Evolutionary conservation across 441 rosid species (phyloP).

Genomic region (Mallotus japonicus): DNA sequence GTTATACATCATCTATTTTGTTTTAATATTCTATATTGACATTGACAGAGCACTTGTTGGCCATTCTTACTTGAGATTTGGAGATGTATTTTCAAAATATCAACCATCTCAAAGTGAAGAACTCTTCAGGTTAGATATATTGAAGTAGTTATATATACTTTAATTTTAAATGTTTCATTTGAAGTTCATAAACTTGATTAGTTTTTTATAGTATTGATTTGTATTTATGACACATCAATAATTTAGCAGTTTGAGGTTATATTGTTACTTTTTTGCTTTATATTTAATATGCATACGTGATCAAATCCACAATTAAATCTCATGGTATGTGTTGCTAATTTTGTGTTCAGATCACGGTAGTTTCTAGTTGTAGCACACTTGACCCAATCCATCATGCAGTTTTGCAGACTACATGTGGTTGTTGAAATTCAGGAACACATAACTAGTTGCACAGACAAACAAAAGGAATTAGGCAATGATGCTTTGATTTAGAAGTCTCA

Average conservation of each 20-base stretch:
- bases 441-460: not conserved
- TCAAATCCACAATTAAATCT: not conserved
- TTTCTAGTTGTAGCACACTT: not conserved
- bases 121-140: slow-evolving; percentile 60
- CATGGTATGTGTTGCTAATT: not conserved
- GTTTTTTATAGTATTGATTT: not conserved
- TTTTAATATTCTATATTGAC: slow-evolving; percentile 16
- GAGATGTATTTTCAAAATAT: slow-evolving; percentile 90
- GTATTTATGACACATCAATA: not conserved
- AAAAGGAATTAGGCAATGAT: not conserved
- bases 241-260: not conserved
- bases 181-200: not conserved
- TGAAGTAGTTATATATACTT: slow-evolving; percentile 7
- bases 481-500: not conserved
- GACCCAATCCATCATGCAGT: not conserved
- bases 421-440: not conserved
- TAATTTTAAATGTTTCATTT: not conserved
- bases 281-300: not conserved
- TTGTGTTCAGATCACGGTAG: not conserved
- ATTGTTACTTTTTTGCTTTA: not conserved
- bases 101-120: slow-evolving; percentile 77
- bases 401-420: not conserved
- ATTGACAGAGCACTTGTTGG: slow-evolving; percentile 66
- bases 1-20: not conserved
- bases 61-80: slow-evolving; percentile 89